Percentiles rank a stretch among this genome's conserved stretches.
phyloP scores from a whole-genome alignment of 352 stramenopile species.

The Aphanomyces cochlioides region DNA sequence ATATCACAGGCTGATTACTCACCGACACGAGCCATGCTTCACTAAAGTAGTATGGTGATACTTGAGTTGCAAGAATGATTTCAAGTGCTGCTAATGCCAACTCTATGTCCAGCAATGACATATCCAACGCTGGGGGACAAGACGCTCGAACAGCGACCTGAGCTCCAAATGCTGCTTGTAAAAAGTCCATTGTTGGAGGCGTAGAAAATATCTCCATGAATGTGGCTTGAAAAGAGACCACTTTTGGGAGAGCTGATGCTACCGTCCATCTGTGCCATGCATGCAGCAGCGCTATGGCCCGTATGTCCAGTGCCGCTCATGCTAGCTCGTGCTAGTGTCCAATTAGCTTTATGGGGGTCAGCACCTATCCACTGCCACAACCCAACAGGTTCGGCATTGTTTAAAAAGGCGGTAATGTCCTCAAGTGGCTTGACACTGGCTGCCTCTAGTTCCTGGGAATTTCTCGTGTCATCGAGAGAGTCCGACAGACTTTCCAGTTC shows the following conservation, averaged over 20 bases:
- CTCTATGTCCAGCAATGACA: neutral
- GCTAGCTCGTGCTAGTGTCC: neutral
- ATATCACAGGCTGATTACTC: neutral
- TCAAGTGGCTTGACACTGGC: neutral
- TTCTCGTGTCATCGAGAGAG: neutral
- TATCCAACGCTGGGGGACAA: neutral
- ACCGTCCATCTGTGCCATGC: slow-evolving; percentile 7
- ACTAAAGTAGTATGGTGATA: neutral
- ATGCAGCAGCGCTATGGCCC: neutral
- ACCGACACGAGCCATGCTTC: neutral
- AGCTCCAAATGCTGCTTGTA: neutral
- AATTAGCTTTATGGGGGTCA: slow-evolving; percentile 5
- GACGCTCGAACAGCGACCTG: neutral
- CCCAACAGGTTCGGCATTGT: neutral
- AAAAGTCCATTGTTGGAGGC: neutral
- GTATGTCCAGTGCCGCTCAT: neutral
- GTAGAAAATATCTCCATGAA: neutral
- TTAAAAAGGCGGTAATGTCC: neutral
- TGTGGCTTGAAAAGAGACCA: neutral
- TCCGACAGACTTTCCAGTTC: neutral
- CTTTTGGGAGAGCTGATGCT: neutral
- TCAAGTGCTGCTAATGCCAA: neutral
- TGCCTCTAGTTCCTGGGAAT: neutral
- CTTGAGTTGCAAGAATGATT: neutral
- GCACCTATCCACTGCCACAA: neutral